phyloP scores from a whole-genome alignment of 208 protist species.

The Tritrichomonas musculus region DNA sequence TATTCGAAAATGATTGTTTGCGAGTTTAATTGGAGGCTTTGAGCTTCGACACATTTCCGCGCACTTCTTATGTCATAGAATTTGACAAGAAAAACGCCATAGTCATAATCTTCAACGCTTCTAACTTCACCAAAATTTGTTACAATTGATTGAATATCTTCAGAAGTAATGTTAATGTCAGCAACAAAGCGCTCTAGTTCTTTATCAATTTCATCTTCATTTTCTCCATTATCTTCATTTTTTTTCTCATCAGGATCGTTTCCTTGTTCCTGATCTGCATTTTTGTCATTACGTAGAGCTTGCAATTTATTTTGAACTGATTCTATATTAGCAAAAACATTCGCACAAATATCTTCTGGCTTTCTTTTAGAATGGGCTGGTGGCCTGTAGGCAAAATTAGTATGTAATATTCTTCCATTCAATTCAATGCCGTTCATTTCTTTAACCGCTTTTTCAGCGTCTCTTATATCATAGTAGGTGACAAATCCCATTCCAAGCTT shows the following conservation, averaged over 20 bases:
- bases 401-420: background rate
- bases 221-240: too few species aligned
- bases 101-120: background rate
- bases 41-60: background rate
- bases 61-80: background rate
- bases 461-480: background rate
- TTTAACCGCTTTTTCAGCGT: background rate
- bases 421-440: background rate
- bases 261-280: too few species aligned
- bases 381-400: background rate
- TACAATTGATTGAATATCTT: background rate
- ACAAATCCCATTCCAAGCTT: background rate
- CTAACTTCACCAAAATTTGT: background rate
- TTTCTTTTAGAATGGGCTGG: background rate
- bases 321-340: background rate
- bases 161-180: too few species aligned
- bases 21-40: background rate
- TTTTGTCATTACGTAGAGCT: too few species aligned
- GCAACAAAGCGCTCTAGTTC: too few species aligned
- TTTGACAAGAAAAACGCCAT: background rate
- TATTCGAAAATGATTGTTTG: background rate
- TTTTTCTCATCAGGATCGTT: too few species aligned
- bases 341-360: background rate
- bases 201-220: too few species aligned
- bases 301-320: too few species aligned